A percentile compares a stretch with the other conserved stretches of the same genome.
Evolutionary conservation across 2,329 filamentous ascomycete genomes (phyloP).

Genomic region (Alternaria dauci): DNA sequence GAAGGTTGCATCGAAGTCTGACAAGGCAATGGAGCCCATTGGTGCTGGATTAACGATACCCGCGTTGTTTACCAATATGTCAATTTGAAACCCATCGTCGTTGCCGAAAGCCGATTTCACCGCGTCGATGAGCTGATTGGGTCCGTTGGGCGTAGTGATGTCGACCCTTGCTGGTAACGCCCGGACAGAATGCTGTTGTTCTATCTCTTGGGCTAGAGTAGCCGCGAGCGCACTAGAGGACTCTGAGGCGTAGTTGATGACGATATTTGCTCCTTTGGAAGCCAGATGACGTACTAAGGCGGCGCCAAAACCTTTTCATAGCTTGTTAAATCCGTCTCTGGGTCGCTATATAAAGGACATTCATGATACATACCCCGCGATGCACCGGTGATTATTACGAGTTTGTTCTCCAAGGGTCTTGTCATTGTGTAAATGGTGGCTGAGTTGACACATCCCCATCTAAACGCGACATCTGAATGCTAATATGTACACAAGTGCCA

Average conservation of each 20-base stretch:
- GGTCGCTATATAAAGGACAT: neutral
- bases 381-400: constrained; percentile 78
- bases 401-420: constrained; percentile 66
- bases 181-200: neutral
- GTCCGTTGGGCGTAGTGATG: neutral
- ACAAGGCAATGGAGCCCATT: neutral
- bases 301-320: constrained; percentile 71
- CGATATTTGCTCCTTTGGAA: constrained; percentile 70
- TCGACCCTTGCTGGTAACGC: neutral
- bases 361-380: constrained; percentile 67
- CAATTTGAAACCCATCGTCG: neutral
- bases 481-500: neutral
- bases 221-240: constrained; percentile 59
- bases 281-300: constrained; percentile 73
- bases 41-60: neutral
- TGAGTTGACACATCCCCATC: neutral
- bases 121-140: neutral
- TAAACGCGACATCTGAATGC: neutral
- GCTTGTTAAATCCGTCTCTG: neutral
- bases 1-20: constrained; percentile 65
- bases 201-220: neutral
- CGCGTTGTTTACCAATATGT: constrained; percentile 1
- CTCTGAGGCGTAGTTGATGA: constrained; percentile 74
- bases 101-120: neutral
- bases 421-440: neutral